Evolutionary conservation across 768 basidiomycete genomes (phyloP).

Genomic region (Fistulinella prunicolor): DNA sequence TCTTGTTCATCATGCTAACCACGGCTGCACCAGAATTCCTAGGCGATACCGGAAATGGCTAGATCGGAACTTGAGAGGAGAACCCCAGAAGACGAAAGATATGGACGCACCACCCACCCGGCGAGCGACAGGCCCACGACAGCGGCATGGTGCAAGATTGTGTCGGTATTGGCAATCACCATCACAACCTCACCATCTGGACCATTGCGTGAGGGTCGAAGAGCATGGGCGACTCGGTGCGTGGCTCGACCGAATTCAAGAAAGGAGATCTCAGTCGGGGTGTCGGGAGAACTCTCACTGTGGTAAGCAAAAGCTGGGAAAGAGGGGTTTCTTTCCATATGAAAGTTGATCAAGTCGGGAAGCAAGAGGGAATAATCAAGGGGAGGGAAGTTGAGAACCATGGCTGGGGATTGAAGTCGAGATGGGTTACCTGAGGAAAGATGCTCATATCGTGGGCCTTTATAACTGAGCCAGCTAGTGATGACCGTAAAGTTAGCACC

Average conservation of each 20-base stretch:
- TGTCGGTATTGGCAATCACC: constrained; percentile 30
- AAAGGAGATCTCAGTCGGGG: constrained; percentile 21
- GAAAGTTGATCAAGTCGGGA: constrained; percentile 26
- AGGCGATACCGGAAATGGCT: constrained; percentile 38
- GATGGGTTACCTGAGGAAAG: background rate
- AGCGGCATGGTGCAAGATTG: constrained; percentile 33
- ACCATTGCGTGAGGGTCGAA: constrained; percentile 34
- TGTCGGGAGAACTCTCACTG: constrained; percentile 7
- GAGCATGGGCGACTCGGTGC: constrained; percentile 37
- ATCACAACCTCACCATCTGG: constrained; percentile 20
- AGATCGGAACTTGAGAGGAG: constrained; percentile 17
- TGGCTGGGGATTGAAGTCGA: background rate
- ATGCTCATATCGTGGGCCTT: background rate
- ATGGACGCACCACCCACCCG: constrained; percentile 33
- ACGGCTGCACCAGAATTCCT: constrained; percentile 44
- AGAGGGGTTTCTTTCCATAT: constrained; percentile 24
- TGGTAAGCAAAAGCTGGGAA: constrained; percentile 20
- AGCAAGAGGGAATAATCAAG: constrained; percentile 23
- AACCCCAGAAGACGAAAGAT: constrained; percentile 10
- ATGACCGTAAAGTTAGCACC: no score
- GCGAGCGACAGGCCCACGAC: constrained; percentile 38
- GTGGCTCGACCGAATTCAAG: constrained; percentile 30
- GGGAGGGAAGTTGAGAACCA: constrained; percentile 18
- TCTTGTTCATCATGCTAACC: constrained; percentile 21
- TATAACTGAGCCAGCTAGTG: constrained; percentile 13